phyloP scores from a whole-genome alignment of 345 rosid genomes.

The Eucalyptus virginea region DNA sequence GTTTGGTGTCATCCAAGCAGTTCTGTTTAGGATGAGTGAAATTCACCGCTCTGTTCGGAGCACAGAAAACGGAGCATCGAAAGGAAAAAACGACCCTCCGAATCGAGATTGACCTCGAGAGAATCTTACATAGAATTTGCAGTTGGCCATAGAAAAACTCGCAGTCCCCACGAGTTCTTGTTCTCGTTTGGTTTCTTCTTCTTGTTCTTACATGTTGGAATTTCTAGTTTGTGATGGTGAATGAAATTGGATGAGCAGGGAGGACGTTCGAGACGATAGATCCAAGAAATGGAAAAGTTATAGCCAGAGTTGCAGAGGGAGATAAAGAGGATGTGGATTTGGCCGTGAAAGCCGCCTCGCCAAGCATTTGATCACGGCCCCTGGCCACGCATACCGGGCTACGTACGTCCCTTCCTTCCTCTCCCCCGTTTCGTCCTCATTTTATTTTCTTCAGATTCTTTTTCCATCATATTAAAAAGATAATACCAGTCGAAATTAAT shows the following conservation, averaged over 20 bases:
- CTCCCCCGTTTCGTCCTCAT: not conserved
- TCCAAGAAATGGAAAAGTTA: slow-evolving; percentile 42
- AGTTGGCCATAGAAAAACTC: not conserved
- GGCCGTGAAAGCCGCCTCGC: slow-evolving; percentile 62
- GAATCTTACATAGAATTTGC: not conserved
- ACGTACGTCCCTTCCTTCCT: slow-evolving; percentile 14
- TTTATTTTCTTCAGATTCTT: not conserved
- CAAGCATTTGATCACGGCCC: slow-evolving; percentile 54
- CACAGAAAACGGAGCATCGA: not conserved
- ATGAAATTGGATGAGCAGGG: slow-evolving; percentile 1
- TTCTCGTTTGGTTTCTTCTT: not conserved
- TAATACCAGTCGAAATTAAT: not conserved
- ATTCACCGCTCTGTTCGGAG: not conserved
- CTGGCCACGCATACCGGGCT: slow-evolving; percentile 59
- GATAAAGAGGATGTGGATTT: slow-evolving; percentile 47
- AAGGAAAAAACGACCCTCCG: not conserved
- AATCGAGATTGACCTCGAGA: not conserved
- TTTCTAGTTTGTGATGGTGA: not conserved
- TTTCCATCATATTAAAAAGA: not conserved
- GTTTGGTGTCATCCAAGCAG: not conserved
- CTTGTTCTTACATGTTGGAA: not conserved
- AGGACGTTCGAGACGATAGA: slow-evolving; percentile 47
- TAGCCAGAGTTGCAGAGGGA: slow-evolving; percentile 36
- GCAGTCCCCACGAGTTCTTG: not conserved
- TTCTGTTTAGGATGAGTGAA: not conserved